Evolutionary conservation across 805 yeast genomes (phyloP), one percentile per base, ranked within the genome.

Genomic region (Metschnikowia cerradonensis): DNA sequence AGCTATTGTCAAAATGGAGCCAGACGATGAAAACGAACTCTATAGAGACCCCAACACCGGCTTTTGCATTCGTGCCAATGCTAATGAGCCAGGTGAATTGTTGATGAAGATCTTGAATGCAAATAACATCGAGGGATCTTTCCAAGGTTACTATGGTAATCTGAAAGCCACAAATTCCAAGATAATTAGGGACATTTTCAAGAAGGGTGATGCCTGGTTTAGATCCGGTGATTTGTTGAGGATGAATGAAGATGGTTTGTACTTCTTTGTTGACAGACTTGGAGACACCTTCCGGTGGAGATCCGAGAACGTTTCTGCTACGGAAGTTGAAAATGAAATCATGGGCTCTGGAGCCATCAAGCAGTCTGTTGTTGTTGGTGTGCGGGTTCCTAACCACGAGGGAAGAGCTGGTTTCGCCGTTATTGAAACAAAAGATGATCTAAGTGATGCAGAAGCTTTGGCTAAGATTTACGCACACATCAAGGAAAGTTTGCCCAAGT

Each of bases 261-360:
- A 86, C 65, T 89, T 86, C 68, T 91, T 91, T 67, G 89, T 90
- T 41, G 98, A 91, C 72, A 76, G 98, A 62, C 70, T 92, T 62
- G 98, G 98, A 39, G 98, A 91, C 64, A 92, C 97, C 0, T 91
- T 88, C 73, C 78, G 98, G 60, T 91, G 98, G 98, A 92, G 90
- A 71, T 86, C 96, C 2, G 98, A 91, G 70, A 91, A 91, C 66
- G 97, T 92, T 10, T 83, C 94, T 15, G 90, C 97, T 13, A 84
- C 91, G 33, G 97, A 91, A 70, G 97, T 91, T 37, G 97, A 92
- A 64, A 87, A 85, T 62, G 84, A 83, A 63, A 67, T 88, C 30
- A 76, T 79, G 67, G 73, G 73, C 6, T 69, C 76, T 4, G 62
- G 67, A 41, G 66, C 66, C 4, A 71, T 86, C 44, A 77, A 78